phyloP scores from a whole-genome alignment of 2,329 filamentous ascomycete species.

The Phaeosphaeriaceae sp. region DNA sequence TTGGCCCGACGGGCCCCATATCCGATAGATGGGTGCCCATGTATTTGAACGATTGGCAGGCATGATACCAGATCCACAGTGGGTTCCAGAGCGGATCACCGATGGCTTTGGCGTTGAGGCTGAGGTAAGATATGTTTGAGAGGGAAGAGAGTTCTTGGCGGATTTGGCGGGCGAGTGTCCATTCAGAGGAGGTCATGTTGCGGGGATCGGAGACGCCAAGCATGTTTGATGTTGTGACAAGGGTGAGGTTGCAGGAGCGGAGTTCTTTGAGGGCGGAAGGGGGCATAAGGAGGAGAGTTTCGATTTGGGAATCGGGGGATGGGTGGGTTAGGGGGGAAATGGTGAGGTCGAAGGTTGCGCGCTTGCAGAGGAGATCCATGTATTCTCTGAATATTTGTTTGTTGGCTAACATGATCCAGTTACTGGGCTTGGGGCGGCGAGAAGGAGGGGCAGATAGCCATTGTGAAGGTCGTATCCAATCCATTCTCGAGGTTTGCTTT shows the following conservation, averaged over 20 bases:
- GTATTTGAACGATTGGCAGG: constrained; percentile 40
- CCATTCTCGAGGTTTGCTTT: constrained; percentile 17
- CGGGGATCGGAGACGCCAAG: constrained; percentile 45
- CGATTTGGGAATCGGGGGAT: background rate
- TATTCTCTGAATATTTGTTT: constrained; percentile 44
- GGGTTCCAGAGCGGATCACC: constrained; percentile 50
- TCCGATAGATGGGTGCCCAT: constrained; percentile 28
- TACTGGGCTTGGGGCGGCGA: constrained; percentile 14
- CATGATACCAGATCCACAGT: constrained; percentile 49
- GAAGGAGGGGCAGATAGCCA: constrained; percentile 4
- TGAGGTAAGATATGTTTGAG: constrained; percentile 24
- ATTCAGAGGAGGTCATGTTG: constrained; percentile 39
- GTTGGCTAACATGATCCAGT: constrained; percentile 39
- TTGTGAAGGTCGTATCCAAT: constrained; percentile 24
- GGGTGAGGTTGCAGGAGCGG: constrained; percentile 35
- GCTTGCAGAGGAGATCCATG: constrained; percentile 42
- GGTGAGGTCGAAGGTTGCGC: constrained; percentile 37
- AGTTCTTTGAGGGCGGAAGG: constrained; percentile 27
- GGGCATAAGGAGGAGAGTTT: constrained; percentile 38
- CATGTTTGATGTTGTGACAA: constrained; percentile 44
- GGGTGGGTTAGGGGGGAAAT: constrained; percentile 41
- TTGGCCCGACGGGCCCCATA: constrained; percentile 16
- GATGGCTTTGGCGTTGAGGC: constrained; percentile 43
- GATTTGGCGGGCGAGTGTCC: constrained; percentile 38
- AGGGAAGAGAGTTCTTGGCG: constrained; percentile 30